A percentile compares a stretch with the other conserved stretches of the same genome.
phyloP scores from a whole-genome alignment of 345 rosid species.

The Theobroma cacao region DNA sequence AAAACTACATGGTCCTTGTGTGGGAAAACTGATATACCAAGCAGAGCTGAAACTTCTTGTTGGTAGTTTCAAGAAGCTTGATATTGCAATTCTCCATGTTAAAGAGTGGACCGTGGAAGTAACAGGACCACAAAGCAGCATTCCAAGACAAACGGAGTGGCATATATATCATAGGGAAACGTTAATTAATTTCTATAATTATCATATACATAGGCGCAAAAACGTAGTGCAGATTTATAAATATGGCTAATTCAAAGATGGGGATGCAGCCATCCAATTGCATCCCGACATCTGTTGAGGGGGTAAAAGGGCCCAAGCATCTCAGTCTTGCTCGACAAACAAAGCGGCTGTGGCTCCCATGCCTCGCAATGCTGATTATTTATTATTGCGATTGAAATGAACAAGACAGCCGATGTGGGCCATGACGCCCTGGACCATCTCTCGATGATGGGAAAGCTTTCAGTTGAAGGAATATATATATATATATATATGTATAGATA shows the following conservation, averaged over 20 bases:
- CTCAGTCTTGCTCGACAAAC: conserved; percentile 12
- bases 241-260: neutral
- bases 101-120: neutral
- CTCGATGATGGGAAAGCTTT: too few relatives aligned
- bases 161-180: too few relatives aligned
- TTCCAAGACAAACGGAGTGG: neutral
- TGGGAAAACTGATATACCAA: neutral
- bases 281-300: neutral
- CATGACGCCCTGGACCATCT: neutral
- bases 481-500: neutral
- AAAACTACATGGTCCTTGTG: neutral
- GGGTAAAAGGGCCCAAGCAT: neutral
- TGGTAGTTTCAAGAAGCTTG: neutral
- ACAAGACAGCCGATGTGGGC: neutral
- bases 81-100: neutral
- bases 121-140: neutral
- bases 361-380: too few relatives aligned
- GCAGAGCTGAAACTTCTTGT: neutral
- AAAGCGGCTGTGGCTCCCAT: conserved; percentile 1
- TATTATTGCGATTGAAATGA: neutral
- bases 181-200: neutral
- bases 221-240: neutral
- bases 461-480: neutral
- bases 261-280: neutral
- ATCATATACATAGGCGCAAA: neutral